Evolutionary conservation across 1,139 yeast species (phyloP).

Genomic region (Debaryomyces singareniensis): DNA sequence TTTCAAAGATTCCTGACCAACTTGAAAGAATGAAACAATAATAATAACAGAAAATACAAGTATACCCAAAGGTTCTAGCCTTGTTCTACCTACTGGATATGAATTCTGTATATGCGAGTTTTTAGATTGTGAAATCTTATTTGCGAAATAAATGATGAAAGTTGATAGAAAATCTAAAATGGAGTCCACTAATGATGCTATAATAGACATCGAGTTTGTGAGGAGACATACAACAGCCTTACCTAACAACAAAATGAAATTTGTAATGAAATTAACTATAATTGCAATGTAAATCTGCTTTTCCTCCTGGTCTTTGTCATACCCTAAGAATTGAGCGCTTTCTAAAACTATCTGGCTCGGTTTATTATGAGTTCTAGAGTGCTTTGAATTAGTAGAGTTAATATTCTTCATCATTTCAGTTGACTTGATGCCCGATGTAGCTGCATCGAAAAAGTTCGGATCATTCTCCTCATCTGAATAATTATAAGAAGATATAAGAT

Average conservation of each 20-base stretch:
- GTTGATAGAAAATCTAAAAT: conserved; percentile 71
- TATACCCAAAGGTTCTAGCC: conserved; percentile 76
- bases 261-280: conserved; percentile 56
- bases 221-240: conserved; percentile 56
- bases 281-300: conserved; percentile 53
- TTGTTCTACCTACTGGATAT: conserved; percentile 65
- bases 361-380: conserved; percentile 35
- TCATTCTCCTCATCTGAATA: conserved; percentile 11
- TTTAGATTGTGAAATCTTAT: conserved; percentile 49
- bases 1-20: conserved; percentile 56
- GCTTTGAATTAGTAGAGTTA: conserved; percentile 2
- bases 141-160: conserved; percentile 60
- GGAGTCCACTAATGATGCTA: conserved; percentile 77
- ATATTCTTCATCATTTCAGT: background rate
- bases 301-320: conserved; percentile 36
- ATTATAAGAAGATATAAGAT: conserved; percentile 59
- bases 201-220: conserved; percentile 65
- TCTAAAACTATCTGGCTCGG: conserved; percentile 57
- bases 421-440: background rate
- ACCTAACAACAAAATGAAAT: conserved; percentile 54
- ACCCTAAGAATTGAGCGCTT: conserved; percentile 48
- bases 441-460: conserved; percentile 15
- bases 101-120: conserved; percentile 44
- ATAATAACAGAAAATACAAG: conserved; percentile 67
- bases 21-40: conserved; percentile 66